phyloP scores from a whole-genome alignment of 345 rosid species.

The Cardamine chenopodiifolia region DNA sequence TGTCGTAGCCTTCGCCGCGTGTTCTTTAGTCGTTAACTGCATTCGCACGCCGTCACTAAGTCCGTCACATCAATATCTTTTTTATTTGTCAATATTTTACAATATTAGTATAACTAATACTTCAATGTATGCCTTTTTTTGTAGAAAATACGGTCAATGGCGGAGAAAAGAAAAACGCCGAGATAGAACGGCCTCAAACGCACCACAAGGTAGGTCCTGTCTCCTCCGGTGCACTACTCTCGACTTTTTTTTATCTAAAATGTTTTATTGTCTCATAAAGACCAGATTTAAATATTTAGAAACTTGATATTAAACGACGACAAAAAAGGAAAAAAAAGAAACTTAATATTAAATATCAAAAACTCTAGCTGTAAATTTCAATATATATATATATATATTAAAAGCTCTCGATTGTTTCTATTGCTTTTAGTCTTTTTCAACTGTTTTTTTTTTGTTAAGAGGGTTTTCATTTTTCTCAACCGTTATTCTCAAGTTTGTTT shows the following conservation, averaged over 20 bases:
- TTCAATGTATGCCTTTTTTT: neutral
- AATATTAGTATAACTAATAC: neutral
- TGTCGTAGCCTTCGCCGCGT: conserved; percentile 37
- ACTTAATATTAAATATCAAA: too few relatives aligned
- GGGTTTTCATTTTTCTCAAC: too few relatives aligned
- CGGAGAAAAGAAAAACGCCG: conserved; percentile 19
- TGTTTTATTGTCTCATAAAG: neutral
- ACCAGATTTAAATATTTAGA: neutral
- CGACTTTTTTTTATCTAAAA: neutral
- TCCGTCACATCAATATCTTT: conserved; percentile 36
- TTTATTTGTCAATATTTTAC: neutral
- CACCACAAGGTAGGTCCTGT: conserved; percentile 25
- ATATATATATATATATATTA: too few relatives aligned
- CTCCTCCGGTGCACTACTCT: neutral
- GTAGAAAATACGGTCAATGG: conserved; percentile 31
- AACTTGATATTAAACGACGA: too few relatives aligned
- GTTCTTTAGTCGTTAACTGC: conserved; percentile 37
- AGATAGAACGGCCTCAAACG: conserved; percentile 27
- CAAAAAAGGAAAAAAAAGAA: too few relatives aligned
- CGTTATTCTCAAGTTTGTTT: too few relatives aligned
- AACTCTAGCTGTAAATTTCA: too few relatives aligned
- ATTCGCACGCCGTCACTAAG: conserved; percentile 48
- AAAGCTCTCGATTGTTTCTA: too few relatives aligned
- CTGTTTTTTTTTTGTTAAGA: too few relatives aligned
- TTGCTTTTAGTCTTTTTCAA: too few relatives aligned